Evolutionary conservation across 495 filamentous ascomycete genomes (phyloP).

Genomic region (Penicillium pancosmium): DNA sequence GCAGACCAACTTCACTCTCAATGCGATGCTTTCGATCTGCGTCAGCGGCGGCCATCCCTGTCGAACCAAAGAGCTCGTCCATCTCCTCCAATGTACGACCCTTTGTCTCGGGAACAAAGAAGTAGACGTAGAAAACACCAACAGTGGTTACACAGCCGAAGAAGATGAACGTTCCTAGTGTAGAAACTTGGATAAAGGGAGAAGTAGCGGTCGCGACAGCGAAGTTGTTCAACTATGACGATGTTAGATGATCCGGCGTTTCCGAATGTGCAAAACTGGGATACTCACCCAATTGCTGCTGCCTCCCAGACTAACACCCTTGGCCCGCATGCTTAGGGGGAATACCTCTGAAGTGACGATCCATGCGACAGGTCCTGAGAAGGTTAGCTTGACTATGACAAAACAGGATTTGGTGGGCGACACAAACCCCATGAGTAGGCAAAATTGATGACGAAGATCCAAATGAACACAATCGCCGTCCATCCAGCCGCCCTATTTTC

Average conservation of each 20-base stretch:
- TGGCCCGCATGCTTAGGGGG: conserved; percentile 47
- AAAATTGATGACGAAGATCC: conserved; percentile 49
- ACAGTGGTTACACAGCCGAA: conserved; percentile 51
- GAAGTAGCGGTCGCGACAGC: conserved; percentile 44
- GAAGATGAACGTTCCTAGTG: conserved; percentile 49
- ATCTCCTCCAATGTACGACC: conserved; percentile 61
- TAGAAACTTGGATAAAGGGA: conserved; percentile 37
- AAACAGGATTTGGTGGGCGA: background rate
- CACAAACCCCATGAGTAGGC: conserved; percentile 46
- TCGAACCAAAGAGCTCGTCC: conserved; percentile 52
- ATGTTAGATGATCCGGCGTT: conserved; percentile 8
- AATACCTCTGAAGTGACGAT: conserved; percentile 50
- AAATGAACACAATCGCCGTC: conserved; percentile 47
- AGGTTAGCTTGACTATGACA: background rate
- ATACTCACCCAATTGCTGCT: conserved; percentile 46
- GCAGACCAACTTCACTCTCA: conserved; percentile 38
- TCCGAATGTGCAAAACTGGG: background rate
- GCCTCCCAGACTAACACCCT: conserved; percentile 46
- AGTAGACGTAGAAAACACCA: conserved; percentile 50
- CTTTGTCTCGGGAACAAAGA: conserved; percentile 59
- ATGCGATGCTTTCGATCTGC: conserved; percentile 34
- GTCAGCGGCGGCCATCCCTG: conserved; percentile 38
- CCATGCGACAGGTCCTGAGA: conserved; percentile 44
- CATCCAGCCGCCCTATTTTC: conserved; percentile 38
- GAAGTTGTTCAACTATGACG: conserved; percentile 54